A percentile compares a stretch with the other conserved stretches of the same genome.
Conservation (phyloP, 345 rosid species). For the Populus pruinosa region DNA sequence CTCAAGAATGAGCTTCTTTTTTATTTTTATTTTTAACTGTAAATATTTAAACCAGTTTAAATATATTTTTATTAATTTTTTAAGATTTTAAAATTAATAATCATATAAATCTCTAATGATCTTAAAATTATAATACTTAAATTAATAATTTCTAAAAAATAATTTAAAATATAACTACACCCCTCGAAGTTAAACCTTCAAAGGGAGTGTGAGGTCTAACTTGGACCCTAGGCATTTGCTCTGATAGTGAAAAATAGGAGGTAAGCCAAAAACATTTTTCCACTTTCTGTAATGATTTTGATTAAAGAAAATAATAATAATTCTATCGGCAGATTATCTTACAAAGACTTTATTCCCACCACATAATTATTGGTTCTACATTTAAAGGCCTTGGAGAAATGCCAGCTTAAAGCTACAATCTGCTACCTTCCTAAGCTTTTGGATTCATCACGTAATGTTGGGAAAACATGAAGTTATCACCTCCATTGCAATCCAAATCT, state of each 20-base stretch:
- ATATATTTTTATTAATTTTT: too few relatives aligned
- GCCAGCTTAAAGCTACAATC: conserved; percentile 67
- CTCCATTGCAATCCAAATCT: not conserved
- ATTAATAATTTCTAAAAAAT: accelerated
- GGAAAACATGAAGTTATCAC: not conserved
- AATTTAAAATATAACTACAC: accelerated
- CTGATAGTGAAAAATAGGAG: conserved; percentile 72
- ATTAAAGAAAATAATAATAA: too few relatives aligned
- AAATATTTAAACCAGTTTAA: accelerated
- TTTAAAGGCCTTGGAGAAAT: conserved; percentile 61
- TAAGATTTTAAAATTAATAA: accelerated
- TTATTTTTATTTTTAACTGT: too few relatives aligned
- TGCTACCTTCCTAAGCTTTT: conserved; percentile 55
- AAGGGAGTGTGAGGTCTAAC: conserved; percentile 66
- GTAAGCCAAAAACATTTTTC: conserved; percentile 18
- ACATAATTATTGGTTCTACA: not conserved
- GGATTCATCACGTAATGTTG: conserved; percentile 49
- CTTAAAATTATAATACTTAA: accelerated
- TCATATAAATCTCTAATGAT: accelerated
- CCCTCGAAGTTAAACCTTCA: conserved; percentile 13
- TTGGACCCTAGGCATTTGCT: conserved; percentile 65
- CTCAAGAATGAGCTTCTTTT: conserved; percentile 53
- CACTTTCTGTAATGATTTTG: too few relatives aligned
- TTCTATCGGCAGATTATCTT: too few relatives aligned
- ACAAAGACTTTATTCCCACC: too few relatives aligned